A percentile compares a stretch with the other conserved stretches of the same genome.
phyloP scores from a whole-genome alignment of 2,329 filamentous ascomycete genomes.

The Ilyonectria destructans region DNA sequence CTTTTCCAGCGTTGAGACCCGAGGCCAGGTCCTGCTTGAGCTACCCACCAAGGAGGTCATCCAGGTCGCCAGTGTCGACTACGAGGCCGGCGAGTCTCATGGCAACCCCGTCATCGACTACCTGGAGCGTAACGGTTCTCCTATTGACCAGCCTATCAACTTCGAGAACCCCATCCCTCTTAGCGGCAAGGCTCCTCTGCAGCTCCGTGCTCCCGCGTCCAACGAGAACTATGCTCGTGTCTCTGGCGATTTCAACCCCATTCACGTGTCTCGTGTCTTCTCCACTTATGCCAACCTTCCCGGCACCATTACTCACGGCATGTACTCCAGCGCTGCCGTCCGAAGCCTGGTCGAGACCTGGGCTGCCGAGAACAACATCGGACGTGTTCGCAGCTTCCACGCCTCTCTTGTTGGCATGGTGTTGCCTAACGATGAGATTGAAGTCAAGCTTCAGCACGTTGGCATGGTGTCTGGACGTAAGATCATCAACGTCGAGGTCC shows the following conservation, averaged over 20 bases:
- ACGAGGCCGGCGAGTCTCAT: slow-evolving; percentile 91
- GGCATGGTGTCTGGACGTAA: slow-evolving; percentile 99
- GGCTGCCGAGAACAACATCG: slow-evolving; percentile 99
- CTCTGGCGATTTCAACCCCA: slow-evolving; percentile 98
- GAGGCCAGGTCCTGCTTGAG: slow-evolving; percentile 93
- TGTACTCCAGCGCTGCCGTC: slow-evolving; percentile 98
- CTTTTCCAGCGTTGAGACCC: slow-evolving; percentile 92
- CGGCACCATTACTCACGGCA: slow-evolving; percentile 98
- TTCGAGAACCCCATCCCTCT: slow-evolving; percentile 98
- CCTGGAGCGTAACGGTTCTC: slow-evolving; percentile 89
- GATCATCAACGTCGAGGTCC: slow-evolving; percentile 98
- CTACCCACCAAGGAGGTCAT: slow-evolving; percentile 97
- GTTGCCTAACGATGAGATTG: slow-evolving; percentile 93
- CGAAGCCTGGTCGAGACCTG: slow-evolving; percentile 97
- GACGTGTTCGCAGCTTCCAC: slow-evolving; percentile 97
- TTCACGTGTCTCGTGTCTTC: slow-evolving; percentile 98
- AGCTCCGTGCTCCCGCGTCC: slow-evolving; percentile 91
- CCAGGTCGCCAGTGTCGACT: slow-evolving; percentile 97
- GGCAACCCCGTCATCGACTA: slow-evolving; percentile 99
- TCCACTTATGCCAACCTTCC: slow-evolving; percentile 95
- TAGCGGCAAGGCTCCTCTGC: slow-evolving; percentile 90
- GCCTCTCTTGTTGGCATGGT: slow-evolving; percentile 99
- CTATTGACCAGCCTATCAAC: slow-evolving; percentile 95
- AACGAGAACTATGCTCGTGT: slow-evolving; percentile 99
- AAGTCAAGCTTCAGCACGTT: slow-evolving; percentile 95